phyloP scores from a whole-genome alignment of 2,329 filamentous ascomycete species.

The Alternaria brassicae region DNA sequence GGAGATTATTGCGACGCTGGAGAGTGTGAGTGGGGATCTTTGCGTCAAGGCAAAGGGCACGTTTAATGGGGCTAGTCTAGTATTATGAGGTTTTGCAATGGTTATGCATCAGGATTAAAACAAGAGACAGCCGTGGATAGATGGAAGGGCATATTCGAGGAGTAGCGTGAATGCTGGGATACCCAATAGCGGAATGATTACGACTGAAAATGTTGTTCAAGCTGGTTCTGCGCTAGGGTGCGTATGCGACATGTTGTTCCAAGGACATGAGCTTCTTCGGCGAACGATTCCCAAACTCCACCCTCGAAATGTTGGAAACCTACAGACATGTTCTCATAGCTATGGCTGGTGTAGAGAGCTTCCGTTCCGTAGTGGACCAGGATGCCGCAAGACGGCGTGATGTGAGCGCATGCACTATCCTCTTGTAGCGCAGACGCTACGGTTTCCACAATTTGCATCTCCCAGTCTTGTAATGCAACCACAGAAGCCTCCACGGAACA shows the following conservation, averaged over 20 bases:
- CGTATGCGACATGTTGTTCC: too few relatives aligned
- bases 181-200: background rate
- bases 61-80: background rate
- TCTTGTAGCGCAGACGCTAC: background rate
- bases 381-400: background rate
- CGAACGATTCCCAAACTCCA: too few relatives aligned
- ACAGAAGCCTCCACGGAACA: background rate
- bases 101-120: too few relatives aligned
- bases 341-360: background rate
- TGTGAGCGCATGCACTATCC: background rate
- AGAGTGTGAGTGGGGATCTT: slow-evolving; percentile 62
- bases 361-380: background rate
- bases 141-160: background rate
- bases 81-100: background rate
- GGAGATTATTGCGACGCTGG: slow-evolving; percentile 63
- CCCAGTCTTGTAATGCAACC: background rate
- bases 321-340: too few relatives aligned
- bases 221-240: too few relatives aligned
- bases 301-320: too few relatives aligned
- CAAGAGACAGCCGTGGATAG: background rate
- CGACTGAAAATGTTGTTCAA: too few relatives aligned
- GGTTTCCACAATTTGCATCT: background rate
- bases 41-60: slow-evolving; percentile 49
- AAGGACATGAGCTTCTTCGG: too few relatives aligned
- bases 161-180: background rate